Conservation (phyloP, 2,329 filamentous ascomycete genomes). For the Diaporthe eres region DNA sequence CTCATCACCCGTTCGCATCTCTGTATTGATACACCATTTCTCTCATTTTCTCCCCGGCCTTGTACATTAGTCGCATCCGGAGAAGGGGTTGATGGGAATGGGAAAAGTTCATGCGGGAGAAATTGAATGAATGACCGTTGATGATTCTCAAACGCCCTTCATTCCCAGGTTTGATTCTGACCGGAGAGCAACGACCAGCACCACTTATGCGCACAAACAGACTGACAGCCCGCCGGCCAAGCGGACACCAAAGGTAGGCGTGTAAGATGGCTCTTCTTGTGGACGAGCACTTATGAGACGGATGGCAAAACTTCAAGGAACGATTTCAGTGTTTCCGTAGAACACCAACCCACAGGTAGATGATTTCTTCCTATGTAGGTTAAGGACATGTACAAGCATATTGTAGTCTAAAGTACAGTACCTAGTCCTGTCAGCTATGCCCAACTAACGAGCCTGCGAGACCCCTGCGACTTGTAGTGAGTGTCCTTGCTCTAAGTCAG, state of each 20-base stretch:
- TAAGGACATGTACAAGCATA: not conserved
- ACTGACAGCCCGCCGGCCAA: not conserved
- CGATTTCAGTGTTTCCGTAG: not conserved
- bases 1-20: slow-evolving; percentile 41
- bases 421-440: not conserved
- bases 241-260: not conserved
- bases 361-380: too few relatives aligned
- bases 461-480: not conserved
- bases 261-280: not conserved
- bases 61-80: slow-evolving; percentile 54
- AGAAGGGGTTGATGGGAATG: slow-evolving; percentile 43
- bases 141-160: slow-evolving; percentile 8
- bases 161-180: not conserved
- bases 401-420: not conserved
- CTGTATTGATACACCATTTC: slow-evolving; percentile 54
- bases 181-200: not conserved
- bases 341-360: not conserved
- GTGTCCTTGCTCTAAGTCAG: slow-evolving; percentile 5
- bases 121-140: slow-evolving; percentile 38
- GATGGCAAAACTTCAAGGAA: not conserved
- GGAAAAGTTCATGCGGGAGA: slow-evolving; percentile 42
- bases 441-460: not conserved
- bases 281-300: not conserved
- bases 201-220: not conserved
- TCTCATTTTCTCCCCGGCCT: slow-evolving; percentile 51